phyloP scores from a whole-genome alignment of 768 basidiomycete species.

The Leucosporidium scottii region DNA sequence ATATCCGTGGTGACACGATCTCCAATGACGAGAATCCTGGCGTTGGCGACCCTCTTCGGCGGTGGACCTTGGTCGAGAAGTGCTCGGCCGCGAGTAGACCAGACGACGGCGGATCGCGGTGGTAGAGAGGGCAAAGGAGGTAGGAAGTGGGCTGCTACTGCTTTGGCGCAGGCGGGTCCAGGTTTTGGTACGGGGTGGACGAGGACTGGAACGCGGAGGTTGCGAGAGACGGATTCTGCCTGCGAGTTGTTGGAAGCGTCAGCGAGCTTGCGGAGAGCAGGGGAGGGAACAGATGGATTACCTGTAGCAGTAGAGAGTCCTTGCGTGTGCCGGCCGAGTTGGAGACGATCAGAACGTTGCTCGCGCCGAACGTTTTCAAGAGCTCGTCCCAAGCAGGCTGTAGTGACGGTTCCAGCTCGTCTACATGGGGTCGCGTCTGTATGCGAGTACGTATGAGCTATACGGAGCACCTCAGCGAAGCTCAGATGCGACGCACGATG shows the following conservation, averaged over 20 bases:
- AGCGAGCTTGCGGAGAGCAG: background rate
- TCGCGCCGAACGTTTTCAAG: constrained; percentile 61
- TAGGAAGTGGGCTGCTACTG: constrained; percentile 66
- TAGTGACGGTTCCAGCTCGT: constrained; percentile 68
- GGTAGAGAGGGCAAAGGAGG: background rate
- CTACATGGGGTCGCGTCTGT: constrained; percentile 73
- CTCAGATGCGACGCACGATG: constrained; percentile 53
- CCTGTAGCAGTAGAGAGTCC: constrained; percentile 71
- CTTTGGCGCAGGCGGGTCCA: constrained; percentile 61
- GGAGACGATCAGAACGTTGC: constrained; percentile 80
- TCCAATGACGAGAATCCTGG: constrained; percentile 63
- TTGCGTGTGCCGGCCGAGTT: constrained; percentile 75
- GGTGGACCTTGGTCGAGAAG: background rate
- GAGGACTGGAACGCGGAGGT: constrained; percentile 74
- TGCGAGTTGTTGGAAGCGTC: constrained; percentile 41
- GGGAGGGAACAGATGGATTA: constrained; percentile 38
- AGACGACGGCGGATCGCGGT: background rate
- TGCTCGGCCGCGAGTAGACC: background rate
- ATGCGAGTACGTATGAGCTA: background rate
- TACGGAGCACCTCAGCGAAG: background rate
- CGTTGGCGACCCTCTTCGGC: background rate
- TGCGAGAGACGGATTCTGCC: constrained; percentile 77
- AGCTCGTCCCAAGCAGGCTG: constrained; percentile 73
- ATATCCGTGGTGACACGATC: constrained; percentile 90
- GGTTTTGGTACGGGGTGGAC: constrained; percentile 72